Base-by-base conservation (phyloP, 176 grass and related monocot species). In the Bromus sterilis region DNA sequence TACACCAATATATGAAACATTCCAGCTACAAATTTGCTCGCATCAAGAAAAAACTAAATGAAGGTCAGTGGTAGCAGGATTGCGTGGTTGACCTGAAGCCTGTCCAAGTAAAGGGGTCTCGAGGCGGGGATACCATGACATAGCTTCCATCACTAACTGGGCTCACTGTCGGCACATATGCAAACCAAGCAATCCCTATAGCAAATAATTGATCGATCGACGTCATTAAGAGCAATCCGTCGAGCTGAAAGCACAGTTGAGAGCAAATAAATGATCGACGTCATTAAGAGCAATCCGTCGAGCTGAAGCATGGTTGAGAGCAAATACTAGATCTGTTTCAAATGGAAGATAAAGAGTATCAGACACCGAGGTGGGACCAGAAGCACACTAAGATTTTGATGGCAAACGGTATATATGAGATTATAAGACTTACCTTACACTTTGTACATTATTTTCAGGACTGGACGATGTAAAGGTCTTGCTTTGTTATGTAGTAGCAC, bases 401-500 rank as follows among this genome's bases (percentile, higher is more conserved):
- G 40, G 9, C 57, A 78, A 63, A 24, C 5, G 34, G 15, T 37
- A 30, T 6, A n/a, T 3, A 66, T 48, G n/a, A 48, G 33, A 7
- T 81, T 80, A 51, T 1, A 28, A 76, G 16, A 20, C 11, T 80
- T 4, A 85, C 68, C 53, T 81, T 76, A 85, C 32, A 85, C 63
- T 61, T 6, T 46, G 26, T 21, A 53, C 37, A 63, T 42, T 62
- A 5, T 48, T 81, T 26, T 87, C 86, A 91, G 7, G 82, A 24
- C 72, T 91, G 82, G 39, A 68, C 31, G 63, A 98, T 98, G 82
- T 95, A 93, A 13, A 98, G 78, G 33, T 98, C 96, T 86, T 98
- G 96, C 65, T 76, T 89, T 68, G 32, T 66, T 88, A 98, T 87
- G 66, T 84, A 75, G 65, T 91, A 93, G 29, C 88, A 89, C 20